These are phyloP conservation scores for Rhododendron molle DNA, from an alignment of 148 eudicot species.

Conservation along the genomic window DNA sequence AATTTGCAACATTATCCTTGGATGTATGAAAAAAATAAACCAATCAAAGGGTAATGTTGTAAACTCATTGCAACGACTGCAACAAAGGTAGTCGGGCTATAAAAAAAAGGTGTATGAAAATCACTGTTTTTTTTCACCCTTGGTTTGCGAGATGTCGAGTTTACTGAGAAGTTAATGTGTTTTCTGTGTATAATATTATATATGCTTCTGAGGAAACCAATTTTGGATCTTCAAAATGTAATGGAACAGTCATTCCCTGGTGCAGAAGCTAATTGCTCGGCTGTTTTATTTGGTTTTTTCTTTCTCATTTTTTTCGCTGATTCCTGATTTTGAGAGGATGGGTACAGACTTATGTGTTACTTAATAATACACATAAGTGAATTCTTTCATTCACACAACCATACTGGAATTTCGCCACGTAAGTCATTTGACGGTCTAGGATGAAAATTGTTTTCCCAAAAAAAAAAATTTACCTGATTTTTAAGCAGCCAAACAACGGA, in stretches of 20 bases:
- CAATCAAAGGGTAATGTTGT: neutral
- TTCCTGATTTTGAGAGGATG: neutral
- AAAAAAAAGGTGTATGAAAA: neutral
- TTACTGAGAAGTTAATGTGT: neutral
- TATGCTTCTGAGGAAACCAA: neutral
- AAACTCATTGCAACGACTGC: neutral
- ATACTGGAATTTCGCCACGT: too few species aligned
- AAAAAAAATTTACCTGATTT: too few species aligned
- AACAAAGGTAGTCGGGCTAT: neutral
- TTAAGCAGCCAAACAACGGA: too few species aligned
- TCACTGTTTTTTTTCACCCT: neutral
- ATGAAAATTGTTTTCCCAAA: too few species aligned
- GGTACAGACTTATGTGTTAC: neutral
- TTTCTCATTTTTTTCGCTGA: neutral
- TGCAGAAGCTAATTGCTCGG: neutral
- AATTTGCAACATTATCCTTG: neutral
- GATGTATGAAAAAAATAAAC: neutral
- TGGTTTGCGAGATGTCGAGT: neutral
- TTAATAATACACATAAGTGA: too few species aligned
- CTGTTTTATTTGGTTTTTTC: neutral
- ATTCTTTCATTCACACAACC: too few species aligned
- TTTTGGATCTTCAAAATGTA: neutral
- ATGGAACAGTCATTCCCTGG: neutral
- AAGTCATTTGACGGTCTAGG: too few species aligned
- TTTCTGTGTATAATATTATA: neutral